Evolutionary conservation across 495 filamentous ascomycete genomes (phyloP), one percentile per base, ranked within the genome.

Genomic region (Xylaria bambusicola): DNA sequence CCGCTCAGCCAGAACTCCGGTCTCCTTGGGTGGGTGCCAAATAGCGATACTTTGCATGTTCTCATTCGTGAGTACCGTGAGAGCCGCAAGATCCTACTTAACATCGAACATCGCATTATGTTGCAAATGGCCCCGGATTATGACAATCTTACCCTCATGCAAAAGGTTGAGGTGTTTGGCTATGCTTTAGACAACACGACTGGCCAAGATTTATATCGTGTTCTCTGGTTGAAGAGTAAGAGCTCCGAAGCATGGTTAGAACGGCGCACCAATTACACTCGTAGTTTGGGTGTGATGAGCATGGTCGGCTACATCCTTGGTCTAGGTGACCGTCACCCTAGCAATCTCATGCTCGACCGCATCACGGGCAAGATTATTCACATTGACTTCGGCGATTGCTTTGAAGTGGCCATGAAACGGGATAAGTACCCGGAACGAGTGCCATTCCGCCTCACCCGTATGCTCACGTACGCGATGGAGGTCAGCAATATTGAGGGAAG

Each of bases 381-480:
- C 71, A 96, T 98, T 63, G 94, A 99, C 77, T 99, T 98, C 63
- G 94, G 94, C 64, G 94, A 99, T 76, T 99, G 94, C 68, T 99
- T 99, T 77, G 94, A 99, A 73, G 92, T 99, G 58, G 94, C 94
- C 42, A 99, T 97, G 92, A 95, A 98, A 75, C 91, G 94, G 53
- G 94, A 99, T 73, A 99, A 99, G 72, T 99, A 98, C 66, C 94
- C 94, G 0, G 94, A 99, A 71, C 83, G 94, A 50, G 94, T 98
- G 57, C 94, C 94, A 2, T 99, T 99, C 90, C 86, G 94, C 35
- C 82, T 99, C 17, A 99, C 94, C 12, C 84, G 94, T 56, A 99
- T 99, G 94, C 83, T 99, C 71, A 99, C 94, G 0, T 98, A 96
- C 67, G 94, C 95, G 5, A 99, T 99, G 94, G 94, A 99, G 75